Base-by-base conservation (phyloP, 441 rosid genomes). In the Metrosideros polymorpha region DNA sequence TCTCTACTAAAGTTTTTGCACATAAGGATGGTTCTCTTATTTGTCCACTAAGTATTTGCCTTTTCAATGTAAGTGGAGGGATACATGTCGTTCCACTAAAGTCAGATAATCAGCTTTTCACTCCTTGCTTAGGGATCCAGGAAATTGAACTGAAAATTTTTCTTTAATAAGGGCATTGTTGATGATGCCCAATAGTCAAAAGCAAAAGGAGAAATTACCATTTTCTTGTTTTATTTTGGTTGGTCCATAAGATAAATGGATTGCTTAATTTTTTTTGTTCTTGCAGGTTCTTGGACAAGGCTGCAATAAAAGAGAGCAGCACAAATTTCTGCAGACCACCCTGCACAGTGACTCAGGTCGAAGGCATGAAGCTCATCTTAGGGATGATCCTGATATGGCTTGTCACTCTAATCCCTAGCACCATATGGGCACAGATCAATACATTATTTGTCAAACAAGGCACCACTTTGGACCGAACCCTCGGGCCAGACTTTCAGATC, bases 371-470 rank as follows among this genome's bases (percentile, higher is more conserved):
- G 91, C 96, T 94, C 82, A 91, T 94, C 0, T 56, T 92, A 3
- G 96, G 98, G 52, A 94, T 96, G 95, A 89, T 92, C 85, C 82
- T 92, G 8, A 92, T 95, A 86, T 95, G 98, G 99, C 85, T 94
- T 2, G 98, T 93, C 79, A 95, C 98, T 51, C 88, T 97, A 83
- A 92, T 95, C 52, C 99, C 99, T 43, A 94, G 95, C 90, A 95
- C 94, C 53, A 87, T 95, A 82, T 93, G 97, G 96, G 98, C 99
- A 84, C 99, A 95, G 91, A 93, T 97, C 90, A 97, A 95, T 88
- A 97, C 98, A 25, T 87, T 97, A 25, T 97, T 95, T 86, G 97
- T 97, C 88, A 95, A 96, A 89, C 99, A 96, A 89, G 99, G 99
- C 66, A 95, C 96, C 71, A 95, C 98, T 51, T 85, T 97, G 86